These are phyloP conservation scores for Gossypium stocksii DNA, from an alignment of 345 rosid genomes.

Conservation along the genomic window DNA sequence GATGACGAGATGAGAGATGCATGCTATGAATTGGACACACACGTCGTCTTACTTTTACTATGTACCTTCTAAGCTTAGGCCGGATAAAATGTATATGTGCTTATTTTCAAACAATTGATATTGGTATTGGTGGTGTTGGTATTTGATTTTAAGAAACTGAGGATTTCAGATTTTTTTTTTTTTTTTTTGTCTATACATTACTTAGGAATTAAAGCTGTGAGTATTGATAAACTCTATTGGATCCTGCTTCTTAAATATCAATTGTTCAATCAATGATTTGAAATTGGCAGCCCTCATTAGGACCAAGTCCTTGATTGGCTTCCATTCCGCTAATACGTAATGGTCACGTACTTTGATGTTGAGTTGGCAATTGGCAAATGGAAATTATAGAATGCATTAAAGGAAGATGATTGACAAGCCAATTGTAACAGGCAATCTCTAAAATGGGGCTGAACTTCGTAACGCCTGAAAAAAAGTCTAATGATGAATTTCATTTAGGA, in stretches of 20 bases:
- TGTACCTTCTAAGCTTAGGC: no score
- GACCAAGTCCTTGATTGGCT: no score
- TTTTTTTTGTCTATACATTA: conserved; percentile 2
- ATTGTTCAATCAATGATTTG: neutral
- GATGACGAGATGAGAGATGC: conserved; percentile 19
- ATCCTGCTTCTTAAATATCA: neutral
- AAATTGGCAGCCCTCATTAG: neutral
- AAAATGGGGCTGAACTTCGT: no score
- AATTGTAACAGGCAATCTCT: no score
- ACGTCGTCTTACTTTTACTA: no score
- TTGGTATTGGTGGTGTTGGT: neutral
- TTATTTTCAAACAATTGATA: conserved; percentile 2
- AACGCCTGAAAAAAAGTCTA: no score
- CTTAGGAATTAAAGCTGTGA: neutral
- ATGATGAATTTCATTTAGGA: no score
- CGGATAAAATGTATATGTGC: conserved; percentile 12
- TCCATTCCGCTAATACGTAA: no score
- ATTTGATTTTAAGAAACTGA: conserved; percentile 3
- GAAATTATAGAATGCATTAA: no score
- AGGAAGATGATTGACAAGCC: no score
- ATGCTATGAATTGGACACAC: neutral
- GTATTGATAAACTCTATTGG: neutral
- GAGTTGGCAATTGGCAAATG: neutral
- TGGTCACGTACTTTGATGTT: neutral
- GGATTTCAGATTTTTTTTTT: conserved; percentile 2